Conservation (phyloP, 1,284 basidiomycete species). For the Trametes polyzona region DNA sequence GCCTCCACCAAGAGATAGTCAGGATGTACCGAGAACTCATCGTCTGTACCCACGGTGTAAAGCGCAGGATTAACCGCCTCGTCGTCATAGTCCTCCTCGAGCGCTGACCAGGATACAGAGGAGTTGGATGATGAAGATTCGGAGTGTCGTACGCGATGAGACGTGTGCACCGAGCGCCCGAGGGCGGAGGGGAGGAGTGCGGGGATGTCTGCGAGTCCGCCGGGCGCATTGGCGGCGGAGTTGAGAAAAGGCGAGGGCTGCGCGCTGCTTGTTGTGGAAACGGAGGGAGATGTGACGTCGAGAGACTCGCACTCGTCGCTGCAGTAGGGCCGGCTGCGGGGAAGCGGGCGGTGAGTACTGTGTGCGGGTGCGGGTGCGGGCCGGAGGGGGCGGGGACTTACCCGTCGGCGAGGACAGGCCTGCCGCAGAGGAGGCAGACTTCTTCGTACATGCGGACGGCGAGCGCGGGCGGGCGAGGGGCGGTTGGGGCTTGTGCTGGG, state of each 20-base stretch:
- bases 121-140: constrained; percentile 59
- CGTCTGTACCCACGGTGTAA: constrained; percentile 44
- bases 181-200: constrained; percentile 60
- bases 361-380: constrained; percentile 24
- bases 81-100: constrained; percentile 63
- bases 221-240: constrained; percentile 45
- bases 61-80: constrained; percentile 38
- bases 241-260: constrained; percentile 68
- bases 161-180: constrained; percentile 37
- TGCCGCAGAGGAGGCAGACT: constrained; percentile 71
- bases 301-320: constrained; percentile 68
- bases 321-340: constrained; percentile 69
- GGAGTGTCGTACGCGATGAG: constrained; percentile 49
- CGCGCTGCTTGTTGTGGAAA: constrained; percentile 68
- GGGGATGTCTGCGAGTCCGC: constrained; percentile 50
- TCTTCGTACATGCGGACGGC: constrained; percentile 69
- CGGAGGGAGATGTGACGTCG: constrained; percentile 67
- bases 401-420: constrained; percentile 62
- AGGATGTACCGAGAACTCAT: constrained; percentile 38
- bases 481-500: neutral
- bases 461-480: neutral
- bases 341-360: constrained; percentile 26
- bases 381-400: constrained; percentile 39
- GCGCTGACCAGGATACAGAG: constrained; percentile 62
- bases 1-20: constrained; percentile 36